These are phyloP conservation scores for Bacidia rubella DNA, from an alignment of 495 filamentous ascomycete species.

Conservation along the genomic window DNA sequence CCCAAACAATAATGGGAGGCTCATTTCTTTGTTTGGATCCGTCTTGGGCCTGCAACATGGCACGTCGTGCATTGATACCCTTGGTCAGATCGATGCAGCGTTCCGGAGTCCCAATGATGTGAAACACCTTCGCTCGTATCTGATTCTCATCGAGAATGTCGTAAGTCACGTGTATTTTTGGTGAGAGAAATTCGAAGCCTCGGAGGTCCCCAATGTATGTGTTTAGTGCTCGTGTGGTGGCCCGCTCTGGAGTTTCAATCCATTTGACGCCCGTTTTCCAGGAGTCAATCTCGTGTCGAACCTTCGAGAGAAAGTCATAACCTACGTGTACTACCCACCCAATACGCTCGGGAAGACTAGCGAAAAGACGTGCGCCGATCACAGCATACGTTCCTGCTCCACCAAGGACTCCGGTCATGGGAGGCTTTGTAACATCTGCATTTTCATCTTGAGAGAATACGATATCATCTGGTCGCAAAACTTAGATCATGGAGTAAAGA, in stretches of 20 bases:
- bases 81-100: slow-evolving; percentile 65
- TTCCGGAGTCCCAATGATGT: slow-evolving; percentile 70
- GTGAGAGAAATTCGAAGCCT: slow-evolving; percentile 76
- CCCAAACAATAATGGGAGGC: slow-evolving; percentile 77
- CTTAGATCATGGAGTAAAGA: too few relatives aligned
- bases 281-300: slow-evolving; percentile 45
- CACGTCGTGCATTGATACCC: slow-evolving; percentile 40
- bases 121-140: slow-evolving; percentile 61
- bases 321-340: slow-evolving; percentile 90
- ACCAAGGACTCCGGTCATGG: slow-evolving; percentile 57
- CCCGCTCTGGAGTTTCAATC: slow-evolving; percentile 47
- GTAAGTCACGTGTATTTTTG: slow-evolving; percentile 64
- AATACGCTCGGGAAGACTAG: slow-evolving; percentile 31
- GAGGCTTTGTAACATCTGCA: slow-evolving; percentile 28
- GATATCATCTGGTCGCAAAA: slow-evolving; percentile 60
- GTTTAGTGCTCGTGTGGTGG: slow-evolving; percentile 88
- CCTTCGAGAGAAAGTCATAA: slow-evolving; percentile 61
- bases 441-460: slow-evolving; percentile 20
- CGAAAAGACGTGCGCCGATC: slow-evolving; percentile 70
- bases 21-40: neutral
- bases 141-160: slow-evolving; percentile 42
- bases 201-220: slow-evolving; percentile 53
- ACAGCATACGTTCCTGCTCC: slow-evolving; percentile 79
- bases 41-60: slow-evolving; percentile 16
- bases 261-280: slow-evolving; percentile 65